These are phyloP conservation scores for Diaporthe ilicicola DNA, from an alignment of 2,329 filamentous ascomycete genomes.

Conservation along the genomic window DNA sequence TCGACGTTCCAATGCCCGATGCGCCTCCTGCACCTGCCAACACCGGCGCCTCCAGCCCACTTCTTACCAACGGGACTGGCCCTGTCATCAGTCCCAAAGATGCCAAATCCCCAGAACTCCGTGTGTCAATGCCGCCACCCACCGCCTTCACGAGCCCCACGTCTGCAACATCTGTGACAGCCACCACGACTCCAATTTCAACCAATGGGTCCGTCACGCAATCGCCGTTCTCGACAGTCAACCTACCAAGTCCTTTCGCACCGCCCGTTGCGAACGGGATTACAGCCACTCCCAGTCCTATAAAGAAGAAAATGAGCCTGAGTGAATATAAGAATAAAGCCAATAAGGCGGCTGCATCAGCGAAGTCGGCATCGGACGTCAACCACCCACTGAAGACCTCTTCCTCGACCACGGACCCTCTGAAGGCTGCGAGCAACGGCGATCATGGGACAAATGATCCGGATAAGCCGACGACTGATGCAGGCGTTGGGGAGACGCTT, in stretches of 20 bases:
- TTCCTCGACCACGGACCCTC: constrained; percentile 46
- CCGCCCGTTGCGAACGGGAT: constrained; percentile 52
- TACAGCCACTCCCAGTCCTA: constrained; percentile 62
- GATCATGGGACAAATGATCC: constrained; percentile 22
- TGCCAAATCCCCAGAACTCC: constrained; percentile 54
- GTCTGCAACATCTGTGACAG: constrained; percentile 40
- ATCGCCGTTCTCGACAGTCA: constrained; percentile 58
- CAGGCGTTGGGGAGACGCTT: background rate
- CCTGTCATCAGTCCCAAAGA: constrained; percentile 38
- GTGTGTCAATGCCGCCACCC: constrained; percentile 65
- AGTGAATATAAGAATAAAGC: constrained; percentile 71
- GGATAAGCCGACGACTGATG: background rate
- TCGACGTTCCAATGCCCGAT: constrained; percentile 45
- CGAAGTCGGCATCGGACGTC: constrained; percentile 10
- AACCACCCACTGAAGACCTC: constrained; percentile 54
- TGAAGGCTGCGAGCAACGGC: constrained; percentile 45
- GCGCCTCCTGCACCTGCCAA: constrained; percentile 42
- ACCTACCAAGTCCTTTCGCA: constrained; percentile 53
- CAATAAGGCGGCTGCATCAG: constrained; percentile 58
- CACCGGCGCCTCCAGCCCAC: constrained; percentile 16
- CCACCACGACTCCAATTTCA: constrained; percentile 56
- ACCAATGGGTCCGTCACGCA: constrained; percentile 53
- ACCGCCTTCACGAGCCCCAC: constrained; percentile 56
- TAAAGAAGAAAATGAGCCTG: constrained; percentile 73
- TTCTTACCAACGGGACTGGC: constrained; percentile 31